These are phyloP conservation scores for Mimosa pudica DNA, from an alignment of 306 rosid species.

Conservation along the genomic window DNA sequence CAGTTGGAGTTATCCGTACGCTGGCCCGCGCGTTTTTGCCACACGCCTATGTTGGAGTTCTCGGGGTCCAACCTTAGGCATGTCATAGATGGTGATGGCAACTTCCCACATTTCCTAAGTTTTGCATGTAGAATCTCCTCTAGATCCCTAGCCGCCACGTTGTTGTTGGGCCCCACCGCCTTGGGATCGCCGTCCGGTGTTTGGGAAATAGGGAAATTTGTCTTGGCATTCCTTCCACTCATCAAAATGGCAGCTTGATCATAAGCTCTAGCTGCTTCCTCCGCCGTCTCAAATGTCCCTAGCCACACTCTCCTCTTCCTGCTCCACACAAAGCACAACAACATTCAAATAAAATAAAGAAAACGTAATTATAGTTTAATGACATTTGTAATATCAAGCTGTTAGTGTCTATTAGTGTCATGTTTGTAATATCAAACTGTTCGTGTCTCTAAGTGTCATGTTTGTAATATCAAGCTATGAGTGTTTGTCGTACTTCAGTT, in stretches of 20 bases:
- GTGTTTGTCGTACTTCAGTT: too few species aligned
- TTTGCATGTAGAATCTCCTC: conserved; percentile 82
- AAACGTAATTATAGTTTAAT: too few species aligned
- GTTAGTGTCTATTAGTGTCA: too few species aligned
- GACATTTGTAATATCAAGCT: too few species aligned
- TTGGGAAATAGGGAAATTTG: conserved; percentile 73
- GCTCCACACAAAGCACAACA: background rate
- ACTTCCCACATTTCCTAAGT: conserved; percentile 73
- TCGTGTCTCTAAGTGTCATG: too few species aligned
- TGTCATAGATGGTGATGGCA: conserved; percentile 82
- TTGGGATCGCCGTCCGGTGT: conserved; percentile 41
- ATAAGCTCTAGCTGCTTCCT: conserved; percentile 94
- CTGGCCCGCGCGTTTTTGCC: conserved; percentile 83
- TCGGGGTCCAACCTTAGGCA: conserved; percentile 89
- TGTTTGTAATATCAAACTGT: too few species aligned
- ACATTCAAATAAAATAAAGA: background rate
- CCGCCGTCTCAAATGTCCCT: conserved; percentile 97
- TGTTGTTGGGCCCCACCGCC: background rate
- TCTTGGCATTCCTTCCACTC: conserved; percentile 95
- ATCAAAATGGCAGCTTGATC: conserved; percentile 96
- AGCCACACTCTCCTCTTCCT: conserved; percentile 99
- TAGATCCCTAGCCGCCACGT: conserved; percentile 42
- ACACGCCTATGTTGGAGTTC: conserved; percentile 80
- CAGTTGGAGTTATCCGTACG: conserved; percentile 65
- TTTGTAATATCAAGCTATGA: too few species aligned